A percentile compares a stretch with the other conserved stretches of the same genome.
phyloP scores from a whole-genome alignment of 371 early-diverging fungal genomes.

The Phascolomyces articulosus region DNA sequence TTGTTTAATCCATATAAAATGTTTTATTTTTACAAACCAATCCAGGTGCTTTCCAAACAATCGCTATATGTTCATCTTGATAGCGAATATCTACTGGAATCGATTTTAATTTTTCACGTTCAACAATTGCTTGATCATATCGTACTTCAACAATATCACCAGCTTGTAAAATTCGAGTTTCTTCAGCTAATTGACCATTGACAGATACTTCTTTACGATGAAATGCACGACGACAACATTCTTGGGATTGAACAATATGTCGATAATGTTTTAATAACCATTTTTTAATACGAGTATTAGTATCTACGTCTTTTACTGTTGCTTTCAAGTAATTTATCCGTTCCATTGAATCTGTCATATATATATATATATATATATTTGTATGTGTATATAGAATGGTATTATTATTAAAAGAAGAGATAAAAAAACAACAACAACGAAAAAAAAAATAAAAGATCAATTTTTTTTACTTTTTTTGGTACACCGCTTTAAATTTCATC shows the following conservation, averaged over 20 bases:
- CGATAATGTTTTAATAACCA: constrained; percentile 31
- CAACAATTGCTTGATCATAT: constrained; percentile 42
- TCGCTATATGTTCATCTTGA: constrained; percentile 52
- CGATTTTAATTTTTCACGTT: constrained; percentile 30
- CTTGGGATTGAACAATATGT: constrained; percentile 36
- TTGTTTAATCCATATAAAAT: too few species aligned
- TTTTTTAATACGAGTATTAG: constrained; percentile 23
- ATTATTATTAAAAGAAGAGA: too few species aligned
- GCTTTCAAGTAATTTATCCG: constrained; percentile 14
- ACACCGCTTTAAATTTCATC: too few species aligned
- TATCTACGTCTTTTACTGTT: constrained; percentile 4
- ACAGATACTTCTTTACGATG: constrained; percentile 46
- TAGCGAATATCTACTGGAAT: constrained; percentile 43
- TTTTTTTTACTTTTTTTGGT: too few species aligned
- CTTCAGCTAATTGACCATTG: constrained; percentile 47
- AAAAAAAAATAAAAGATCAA: not conserved
- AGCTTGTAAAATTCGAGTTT: constrained; percentile 40
- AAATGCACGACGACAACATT: constrained; percentile 35
- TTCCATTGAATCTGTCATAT: constrained; percentile 3
- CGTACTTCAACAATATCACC: constrained; percentile 48
- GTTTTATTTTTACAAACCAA: not conserved
- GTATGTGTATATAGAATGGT: too few species aligned
- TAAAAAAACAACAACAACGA: not conserved
- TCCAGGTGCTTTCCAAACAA: constrained; percentile 60
- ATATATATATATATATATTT: too few species aligned